phyloP scores from a whole-genome alignment of 2,329 filamentous ascomycete genomes.

The Curvularia sp. region DNA sequence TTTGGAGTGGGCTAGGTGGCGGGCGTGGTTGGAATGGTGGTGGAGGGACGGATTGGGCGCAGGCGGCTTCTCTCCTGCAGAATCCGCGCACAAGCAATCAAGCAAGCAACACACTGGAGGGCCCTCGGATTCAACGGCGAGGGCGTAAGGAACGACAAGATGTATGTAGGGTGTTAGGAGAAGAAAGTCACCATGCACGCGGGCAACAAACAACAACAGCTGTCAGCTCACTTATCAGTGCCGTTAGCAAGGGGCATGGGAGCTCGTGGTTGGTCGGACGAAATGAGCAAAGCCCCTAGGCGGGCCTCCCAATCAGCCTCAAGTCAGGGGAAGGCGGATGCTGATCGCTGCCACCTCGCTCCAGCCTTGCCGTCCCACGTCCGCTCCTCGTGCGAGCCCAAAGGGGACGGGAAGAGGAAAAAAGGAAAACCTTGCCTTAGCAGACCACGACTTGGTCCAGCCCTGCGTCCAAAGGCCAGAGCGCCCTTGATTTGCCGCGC shows the following conservation, averaged over 20 bases:
- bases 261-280: constrained; percentile 27
- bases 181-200: not conserved
- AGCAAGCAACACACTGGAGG: not conserved
- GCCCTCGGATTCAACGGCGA: not conserved
- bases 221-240: constrained; percentile 13
- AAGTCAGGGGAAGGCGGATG: constrained; percentile 24
- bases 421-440: not conserved
- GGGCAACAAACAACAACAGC: not conserved
- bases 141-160: constrained; percentile 15
- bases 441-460: constrained; percentile 6
- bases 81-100: not conserved
- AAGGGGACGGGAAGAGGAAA: not conserved
- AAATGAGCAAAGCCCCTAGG: constrained; percentile 37
- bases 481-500: constrained; percentile 12
- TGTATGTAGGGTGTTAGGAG: constrained; percentile 18
- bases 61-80: not conserved
- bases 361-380: constrained; percentile 17
- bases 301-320: constrained; percentile 3
- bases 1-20: constrained; percentile 17
- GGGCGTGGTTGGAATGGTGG: constrained; percentile 4
- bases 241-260: constrained; percentile 17
- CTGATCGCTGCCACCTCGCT: constrained; percentile 15
- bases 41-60: constrained; percentile 4
- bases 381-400: constrained; percentile 20
- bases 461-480: not conserved